Evolutionary conservation across 345 rosid genomes (phyloP).

Genomic region (Odontarrhena argentea): DNA sequence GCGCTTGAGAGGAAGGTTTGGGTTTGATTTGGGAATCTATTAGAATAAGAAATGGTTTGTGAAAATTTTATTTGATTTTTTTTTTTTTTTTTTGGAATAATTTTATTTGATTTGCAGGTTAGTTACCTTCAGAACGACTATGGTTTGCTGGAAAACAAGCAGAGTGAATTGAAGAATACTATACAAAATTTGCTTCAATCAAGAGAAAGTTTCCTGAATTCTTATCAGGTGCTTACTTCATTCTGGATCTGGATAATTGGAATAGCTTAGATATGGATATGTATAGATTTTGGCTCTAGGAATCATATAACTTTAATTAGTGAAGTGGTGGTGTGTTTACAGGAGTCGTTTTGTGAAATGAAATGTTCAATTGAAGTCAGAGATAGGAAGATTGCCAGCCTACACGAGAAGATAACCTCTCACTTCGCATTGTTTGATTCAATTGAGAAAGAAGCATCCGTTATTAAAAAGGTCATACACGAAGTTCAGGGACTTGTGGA

Average conservation of each 20-base stretch:
- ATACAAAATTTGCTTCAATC: conserved; percentile 64
- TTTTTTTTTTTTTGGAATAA: conserved; percentile 4
- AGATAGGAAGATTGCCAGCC: conserved; percentile 53
- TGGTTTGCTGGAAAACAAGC: conserved; percentile 63
- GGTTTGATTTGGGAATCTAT: conserved; percentile 35
- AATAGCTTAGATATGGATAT: conserved; percentile 15
- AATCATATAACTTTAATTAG: not conserved
- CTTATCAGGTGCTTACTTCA: conserved; percentile 55
- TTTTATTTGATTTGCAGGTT: conserved; percentile 43
- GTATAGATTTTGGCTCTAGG: not conserved
- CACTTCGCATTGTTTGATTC: conserved; percentile 74
- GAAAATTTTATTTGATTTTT: not conserved
- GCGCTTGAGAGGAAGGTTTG: conserved; percentile 71
- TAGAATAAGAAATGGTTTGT: conserved; percentile 27
- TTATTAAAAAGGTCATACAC: conserved; percentile 58
- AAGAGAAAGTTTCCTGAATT: conserved; percentile 60
- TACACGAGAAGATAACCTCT: conserved; percentile 60
- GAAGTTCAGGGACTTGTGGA: conserved; percentile 56
- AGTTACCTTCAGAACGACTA: conserved; percentile 71
- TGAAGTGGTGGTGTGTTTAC: conserved; percentile 35
- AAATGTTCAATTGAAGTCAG: conserved; percentile 58
- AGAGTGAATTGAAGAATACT: conserved; percentile 60
- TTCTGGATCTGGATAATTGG: not conserved
- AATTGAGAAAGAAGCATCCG: conserved; percentile 75
- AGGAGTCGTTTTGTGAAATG: conserved; percentile 79